A percentile compares a stretch with the other conserved stretches of the same genome.
Conservation (phyloP, 305 asterid species). For the Withania somnifera region DNA sequence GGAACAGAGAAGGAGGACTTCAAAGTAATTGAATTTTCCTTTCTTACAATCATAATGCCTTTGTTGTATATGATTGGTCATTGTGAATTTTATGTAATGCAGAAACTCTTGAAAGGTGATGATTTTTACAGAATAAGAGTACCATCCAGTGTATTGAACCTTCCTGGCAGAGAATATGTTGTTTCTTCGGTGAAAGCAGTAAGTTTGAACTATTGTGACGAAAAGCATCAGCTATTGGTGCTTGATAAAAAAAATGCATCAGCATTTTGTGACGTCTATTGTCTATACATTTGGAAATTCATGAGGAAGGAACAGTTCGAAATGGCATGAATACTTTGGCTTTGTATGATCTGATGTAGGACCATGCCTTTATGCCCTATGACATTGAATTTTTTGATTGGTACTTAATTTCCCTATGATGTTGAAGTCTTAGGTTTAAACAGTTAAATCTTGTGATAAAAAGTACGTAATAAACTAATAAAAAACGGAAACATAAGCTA, state of each 20-base stretch:
- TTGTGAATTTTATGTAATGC: constrained; percentile 17
- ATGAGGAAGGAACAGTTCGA: background rate
- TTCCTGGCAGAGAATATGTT: constrained; percentile 59
- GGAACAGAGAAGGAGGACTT: constrained; percentile 62
- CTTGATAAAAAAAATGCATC: too few species aligned
- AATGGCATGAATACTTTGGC: background rate
- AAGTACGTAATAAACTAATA: too few species aligned
- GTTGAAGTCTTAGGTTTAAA: background rate
- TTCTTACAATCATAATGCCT: background rate
- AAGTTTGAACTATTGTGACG: constrained; percentile 14
- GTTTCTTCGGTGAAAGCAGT: constrained; percentile 86
- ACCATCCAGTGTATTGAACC: constrained; percentile 61
- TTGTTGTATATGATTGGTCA: background rate
- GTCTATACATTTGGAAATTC: background rate
- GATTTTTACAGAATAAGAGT: constrained; percentile 80
- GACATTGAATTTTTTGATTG: background rate
- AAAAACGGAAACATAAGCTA: too few species aligned
- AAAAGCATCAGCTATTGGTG: background rate
- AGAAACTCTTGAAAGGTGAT: constrained; percentile 79
- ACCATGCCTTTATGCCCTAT: background rate
- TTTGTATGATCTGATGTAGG: background rate
- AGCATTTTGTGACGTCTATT: background rate
- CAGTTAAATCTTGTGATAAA: background rate
- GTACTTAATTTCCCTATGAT: background rate
- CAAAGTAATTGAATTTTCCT: constrained; percentile 28